Evolutionary conservation across 169 alveolate genomes (phyloP), one percentile per base, ranked within the genome.

Genomic region (Plasmodium falciparum): DNA sequence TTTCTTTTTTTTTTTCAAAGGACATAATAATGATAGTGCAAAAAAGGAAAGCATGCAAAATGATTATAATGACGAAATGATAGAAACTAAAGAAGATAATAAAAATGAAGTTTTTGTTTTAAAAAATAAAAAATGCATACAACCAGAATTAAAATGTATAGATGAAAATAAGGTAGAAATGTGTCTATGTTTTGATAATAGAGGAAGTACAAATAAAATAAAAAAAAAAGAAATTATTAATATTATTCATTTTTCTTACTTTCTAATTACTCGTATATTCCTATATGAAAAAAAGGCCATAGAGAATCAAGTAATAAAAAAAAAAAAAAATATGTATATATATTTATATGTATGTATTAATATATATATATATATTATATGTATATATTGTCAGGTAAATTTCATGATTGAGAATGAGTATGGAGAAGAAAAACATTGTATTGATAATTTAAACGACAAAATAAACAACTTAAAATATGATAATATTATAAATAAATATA

Each of bases 131-230:
- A 76, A 49, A 39, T 24, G 33, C 24, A 47, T 22, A 45, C 26
- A 26, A 66, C 29, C 49, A n/a, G 61, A 74, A 13, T 26, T 74
- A 22, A 58, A 62, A 2, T 56, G 59, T 29, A 67, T 67, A 67
- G 22, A 29, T 13, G 49, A 4, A 11, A 26, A 20, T 26, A 54
- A 69, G 15, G 72, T 80, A 45, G 73, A 80, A 66, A 80, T 80
- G 78, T 80, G 90, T 24, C 52, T 80, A 15, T 80, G 90, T 33
- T 26, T 80, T 33, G 90, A 80, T 61, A 80, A 80, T 52, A n/a
- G 90, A 45, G 90, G 80, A 6, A 80, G 90, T 62, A 59, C 69
- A 24, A 67, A 66, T 47, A 80, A 80, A 33, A 67, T 80, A 71
- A 62, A 61, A 61, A 47, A 47, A 56, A 20, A 26, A 1, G 56